Percentiles rank a stretch among this genome's conserved stretches.
These are phyloP conservation scores for Yarrowia sp. DNA, from an alignment of 805 yeast genomes.

Conservation along the genomic window DNA sequence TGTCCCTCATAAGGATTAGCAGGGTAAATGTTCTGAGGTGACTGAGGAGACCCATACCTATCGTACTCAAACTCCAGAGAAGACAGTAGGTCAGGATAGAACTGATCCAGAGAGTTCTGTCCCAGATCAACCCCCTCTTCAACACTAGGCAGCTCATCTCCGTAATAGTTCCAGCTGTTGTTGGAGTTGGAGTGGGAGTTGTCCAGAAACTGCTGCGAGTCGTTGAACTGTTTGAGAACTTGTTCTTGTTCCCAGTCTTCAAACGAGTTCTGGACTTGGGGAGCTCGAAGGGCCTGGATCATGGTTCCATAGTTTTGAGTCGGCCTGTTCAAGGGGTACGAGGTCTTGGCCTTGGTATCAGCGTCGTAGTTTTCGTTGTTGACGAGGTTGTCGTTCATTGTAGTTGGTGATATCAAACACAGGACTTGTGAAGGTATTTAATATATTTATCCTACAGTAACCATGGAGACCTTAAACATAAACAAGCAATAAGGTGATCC, in stretches of 20 bases:
- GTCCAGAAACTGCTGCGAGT: background rate
- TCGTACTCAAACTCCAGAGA: background rate
- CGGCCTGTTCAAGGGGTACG: background rate
- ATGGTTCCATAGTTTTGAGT: background rate
- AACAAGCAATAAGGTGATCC: too few species aligned
- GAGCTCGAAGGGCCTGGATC: background rate
- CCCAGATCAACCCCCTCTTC: too few species aligned
- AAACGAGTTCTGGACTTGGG: background rate
- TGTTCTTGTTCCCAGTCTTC: background rate
- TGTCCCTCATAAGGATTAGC: constrained; percentile 9
- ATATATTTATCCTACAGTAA: too few species aligned
- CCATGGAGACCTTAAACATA: too few species aligned
- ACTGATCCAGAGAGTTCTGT: background rate
- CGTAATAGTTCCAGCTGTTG: too few species aligned
- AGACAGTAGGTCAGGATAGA: background rate
- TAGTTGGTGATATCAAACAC: too few species aligned
- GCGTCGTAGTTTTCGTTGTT: background rate
- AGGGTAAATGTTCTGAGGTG: background rate
- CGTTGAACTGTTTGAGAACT: background rate
- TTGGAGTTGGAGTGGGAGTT: too few species aligned
- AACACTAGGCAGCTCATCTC: too few species aligned
- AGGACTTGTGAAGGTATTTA: too few species aligned
- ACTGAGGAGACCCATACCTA: background rate
- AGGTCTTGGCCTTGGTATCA: too few species aligned
- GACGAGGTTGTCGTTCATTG: too few species aligned